These are phyloP conservation scores for Verticillium alfalfae DNA, from an alignment of 2,329 filamentous ascomycete genomes.

Conservation along the genomic window DNA sequence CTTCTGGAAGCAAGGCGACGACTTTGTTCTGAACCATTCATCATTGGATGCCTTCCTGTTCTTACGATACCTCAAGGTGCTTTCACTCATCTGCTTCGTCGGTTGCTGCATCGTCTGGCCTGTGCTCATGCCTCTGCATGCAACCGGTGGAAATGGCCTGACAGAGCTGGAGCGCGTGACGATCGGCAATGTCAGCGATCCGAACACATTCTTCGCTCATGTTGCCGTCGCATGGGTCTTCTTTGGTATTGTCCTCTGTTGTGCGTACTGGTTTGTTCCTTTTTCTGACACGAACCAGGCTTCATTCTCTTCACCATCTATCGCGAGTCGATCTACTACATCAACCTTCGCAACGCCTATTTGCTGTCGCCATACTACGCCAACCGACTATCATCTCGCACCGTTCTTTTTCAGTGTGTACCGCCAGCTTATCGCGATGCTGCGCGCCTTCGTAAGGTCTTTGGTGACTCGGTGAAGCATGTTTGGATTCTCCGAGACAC, in stretches of 20 bases:
- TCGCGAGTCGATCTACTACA: conserved; percentile 86
- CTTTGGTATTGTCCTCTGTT: conserved; percentile 40
- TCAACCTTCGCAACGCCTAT: conserved; percentile 91
- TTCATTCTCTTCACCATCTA: conserved; percentile 89
- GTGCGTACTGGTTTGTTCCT: neutral
- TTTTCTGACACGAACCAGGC: conserved; percentile 21
- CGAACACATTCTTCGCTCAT: conserved; percentile 72
- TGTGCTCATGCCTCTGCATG: conserved; percentile 77
- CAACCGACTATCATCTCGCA: conserved; percentile 80
- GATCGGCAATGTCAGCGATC: conserved; percentile 46
- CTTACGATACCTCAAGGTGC: conserved; percentile 62
- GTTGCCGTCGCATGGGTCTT: conserved; percentile 76
- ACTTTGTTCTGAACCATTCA: conserved; percentile 80
- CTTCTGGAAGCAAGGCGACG: conserved; percentile 66
- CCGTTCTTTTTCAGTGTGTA: conserved; percentile 87
- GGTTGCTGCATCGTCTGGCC: conserved; percentile 82
- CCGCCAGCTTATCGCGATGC: conserved; percentile 72
- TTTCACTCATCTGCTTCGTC: conserved; percentile 71
- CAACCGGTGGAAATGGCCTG: conserved; percentile 64
- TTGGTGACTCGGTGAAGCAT: conserved; percentile 72
- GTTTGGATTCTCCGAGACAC: conserved; percentile 80
- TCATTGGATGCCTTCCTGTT: conserved; percentile 91
- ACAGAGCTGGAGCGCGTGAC: conserved; percentile 58
- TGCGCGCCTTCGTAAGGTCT: conserved; percentile 66
- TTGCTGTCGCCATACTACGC: conserved; percentile 79